Percentiles rank a stretch among this genome's conserved stretches.
phyloP scores from a whole-genome alignment of 2,329 filamentous ascomycete genomes.

The Gnomoniopsis sp. region DNA sequence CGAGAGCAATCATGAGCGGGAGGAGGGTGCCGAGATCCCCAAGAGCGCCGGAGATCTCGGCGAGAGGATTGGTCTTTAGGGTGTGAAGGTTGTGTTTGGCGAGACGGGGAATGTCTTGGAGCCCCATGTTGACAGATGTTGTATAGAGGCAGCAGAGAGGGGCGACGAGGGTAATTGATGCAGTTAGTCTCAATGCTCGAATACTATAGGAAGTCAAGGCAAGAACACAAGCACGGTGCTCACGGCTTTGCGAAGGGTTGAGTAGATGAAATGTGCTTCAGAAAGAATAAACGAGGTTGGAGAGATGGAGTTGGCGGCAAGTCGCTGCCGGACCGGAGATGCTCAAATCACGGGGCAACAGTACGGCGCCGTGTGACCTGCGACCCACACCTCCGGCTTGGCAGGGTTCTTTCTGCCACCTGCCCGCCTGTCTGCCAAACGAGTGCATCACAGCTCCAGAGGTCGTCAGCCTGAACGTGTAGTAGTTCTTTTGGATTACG shows the following conservation, averaged over 20 bases:
- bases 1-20: constrained; percentile 83
- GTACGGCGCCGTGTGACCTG: not conserved
- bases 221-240: too few species aligned
- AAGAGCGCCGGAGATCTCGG: constrained; percentile 82
- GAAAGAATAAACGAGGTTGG: too few species aligned
- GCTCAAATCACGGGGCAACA: not conserved
- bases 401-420: not conserved
- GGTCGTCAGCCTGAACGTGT: too few species aligned
- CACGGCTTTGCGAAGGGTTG: too few species aligned
- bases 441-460: too few species aligned
- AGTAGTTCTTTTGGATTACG: too few species aligned
- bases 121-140: constrained; percentile 17
- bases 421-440: not conserved
- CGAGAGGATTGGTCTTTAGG: constrained; percentile 43
- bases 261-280: too few species aligned
- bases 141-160: not conserved
- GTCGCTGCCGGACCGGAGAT: too few species aligned
- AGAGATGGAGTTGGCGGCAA: too few species aligned
- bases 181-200: not conserved
- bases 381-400: not conserved
- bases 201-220: not conserved
- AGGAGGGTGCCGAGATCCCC: constrained; percentile 89
- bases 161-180: not conserved
- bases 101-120: constrained; percentile 28
- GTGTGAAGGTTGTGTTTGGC: constrained; percentile 47